Evolutionary conservation across 306 rosid genomes (phyloP), one percentile per base, ranked within the genome.

Genomic region (Elaeagnus macrophylla): DNA sequence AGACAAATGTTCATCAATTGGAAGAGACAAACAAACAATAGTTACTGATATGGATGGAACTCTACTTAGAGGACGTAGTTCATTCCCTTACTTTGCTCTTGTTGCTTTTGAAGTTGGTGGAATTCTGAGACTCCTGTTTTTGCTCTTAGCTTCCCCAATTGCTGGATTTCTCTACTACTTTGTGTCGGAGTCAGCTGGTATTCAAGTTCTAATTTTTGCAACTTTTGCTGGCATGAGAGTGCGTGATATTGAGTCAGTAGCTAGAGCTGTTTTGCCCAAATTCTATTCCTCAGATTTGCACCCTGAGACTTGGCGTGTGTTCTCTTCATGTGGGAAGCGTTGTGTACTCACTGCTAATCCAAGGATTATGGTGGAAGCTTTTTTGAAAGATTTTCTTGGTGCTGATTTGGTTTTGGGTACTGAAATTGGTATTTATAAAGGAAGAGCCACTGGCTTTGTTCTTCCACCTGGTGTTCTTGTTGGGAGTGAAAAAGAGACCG

Each of bases 11-110:
- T 9, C 54, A 3, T 79, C 94, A 0, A 68, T 61, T 0, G 94
- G 82, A 2, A 67, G 95, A 5, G 94, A 90, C 51, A 79, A 75
- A 1, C 82, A 86, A 45, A 59, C 90, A 0, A 90, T 90, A 52
- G 97, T 90, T 1, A 79, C 94, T 0, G 94, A 90, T 74, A 75
- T 90, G 94, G 97, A 90, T 19, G 97, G 94, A 5, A 90, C 97
- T 0, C 61, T 90, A 41, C 82, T 90, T 2, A 51, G 77, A 39
- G 94, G 95, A 1, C 57, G 90, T 0, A 90, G 90, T 68, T 83
- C 97, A 0, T 90, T 90, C 48, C 95, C 97, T 1, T 90, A 86
- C 61, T 90, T 83, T 13, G 90, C 94, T 0, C 80, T 83, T 0
- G 15, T 83, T 6, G 95, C 97, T 3, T 90, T 83, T 39, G 97